Conservation (phyloP, 441 rosid genomes). For the Hura crepitans region DNA sequence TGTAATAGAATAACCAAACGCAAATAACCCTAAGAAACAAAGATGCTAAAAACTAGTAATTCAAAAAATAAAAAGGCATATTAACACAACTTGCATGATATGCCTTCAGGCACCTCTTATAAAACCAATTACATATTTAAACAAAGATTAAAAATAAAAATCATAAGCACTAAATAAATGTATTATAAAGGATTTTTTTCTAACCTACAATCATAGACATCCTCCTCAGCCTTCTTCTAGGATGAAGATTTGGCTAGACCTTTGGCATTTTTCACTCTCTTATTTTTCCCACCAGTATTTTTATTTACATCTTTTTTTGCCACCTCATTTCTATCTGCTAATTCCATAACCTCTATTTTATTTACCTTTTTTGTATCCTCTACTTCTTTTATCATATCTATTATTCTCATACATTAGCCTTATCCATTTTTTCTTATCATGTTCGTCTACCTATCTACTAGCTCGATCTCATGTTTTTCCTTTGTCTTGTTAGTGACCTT, state of each 20-base stretch:
- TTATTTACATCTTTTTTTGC: slow-evolving; percentile 41
- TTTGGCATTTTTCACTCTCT: slow-evolving; percentile 51
- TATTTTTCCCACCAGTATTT: slow-evolving; percentile 64
- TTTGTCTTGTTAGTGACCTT: slow-evolving; percentile 13
- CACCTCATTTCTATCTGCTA: slow-evolving; percentile 40
- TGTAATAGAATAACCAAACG: not conserved
- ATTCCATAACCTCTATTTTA: slow-evolving; percentile 27
- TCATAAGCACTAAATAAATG: not conserved
- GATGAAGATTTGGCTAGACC: slow-evolving; percentile 38
- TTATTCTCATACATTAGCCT: slow-evolving; percentile 28
- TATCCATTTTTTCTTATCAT: slow-evolving; percentile 19
- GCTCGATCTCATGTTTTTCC: slow-evolving; percentile 14
- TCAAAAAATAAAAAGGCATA: slow-evolving; percentile 16
- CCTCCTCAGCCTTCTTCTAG: slow-evolving; percentile 82
- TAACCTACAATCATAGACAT: slow-evolving; percentile 97
- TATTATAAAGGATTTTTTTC: not conserved
- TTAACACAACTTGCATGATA: slow-evolving; percentile 87
- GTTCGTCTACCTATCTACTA: not conserved
- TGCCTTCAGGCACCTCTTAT: slow-evolving; percentile 96
- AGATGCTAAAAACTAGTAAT: not conserved
- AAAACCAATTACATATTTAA: slow-evolving; percentile 18
- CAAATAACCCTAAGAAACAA: not conserved
- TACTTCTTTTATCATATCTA: slow-evolving; percentile 31
- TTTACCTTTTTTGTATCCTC: slow-evolving; percentile 26
- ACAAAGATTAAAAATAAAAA: slow-evolving; percentile 14